A percentile compares a stretch with the other conserved stretches of the same genome.
Evolutionary conservation across 495 filamentous ascomycete genomes (phyloP).

Genomic region (Xylaria venustula): DNA sequence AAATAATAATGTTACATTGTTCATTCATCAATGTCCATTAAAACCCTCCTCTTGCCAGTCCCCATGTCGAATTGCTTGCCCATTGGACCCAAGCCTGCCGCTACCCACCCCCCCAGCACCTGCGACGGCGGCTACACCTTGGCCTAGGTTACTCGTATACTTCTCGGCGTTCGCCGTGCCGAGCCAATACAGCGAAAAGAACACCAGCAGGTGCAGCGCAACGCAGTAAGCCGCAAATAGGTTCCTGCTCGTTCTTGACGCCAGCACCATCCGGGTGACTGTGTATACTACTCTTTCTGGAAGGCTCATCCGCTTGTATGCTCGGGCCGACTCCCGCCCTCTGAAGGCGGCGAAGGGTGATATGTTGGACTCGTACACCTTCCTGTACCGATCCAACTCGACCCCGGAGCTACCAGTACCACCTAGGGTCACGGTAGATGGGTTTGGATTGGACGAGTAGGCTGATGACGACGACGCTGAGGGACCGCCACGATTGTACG

Average conservation of each 20-base stretch:
- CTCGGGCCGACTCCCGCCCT: slow-evolving; percentile 83
- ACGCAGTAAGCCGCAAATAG: slow-evolving; percentile 95
- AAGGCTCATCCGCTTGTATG: slow-evolving; percentile 92
- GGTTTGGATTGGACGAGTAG: slow-evolving; percentile 69
- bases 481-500: slow-evolving; percentile 70
- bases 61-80: slow-evolving; percentile 22
- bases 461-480: slow-evolving; percentile 67
- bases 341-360: slow-evolving; percentile 95
- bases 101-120: slow-evolving; percentile 25
- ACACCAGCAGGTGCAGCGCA: slow-evolving; percentile 81
- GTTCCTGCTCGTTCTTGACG: slow-evolving; percentile 86
- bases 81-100: slow-evolving; percentile 14
- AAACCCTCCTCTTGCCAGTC: slow-evolving; percentile 42
- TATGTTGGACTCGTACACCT: slow-evolving; percentile 91
- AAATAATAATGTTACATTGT: slow-evolving; percentile 1
- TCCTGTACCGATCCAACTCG: slow-evolving; percentile 81
- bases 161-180: slow-evolving; percentile 52
- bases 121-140: slow-evolving; percentile 31
- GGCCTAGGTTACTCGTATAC: slow-evolving; percentile 33
- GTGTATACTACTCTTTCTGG: slow-evolving; percentile 89
- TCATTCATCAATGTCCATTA: slow-evolving; percentile 32
- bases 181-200: slow-evolving; percentile 81
- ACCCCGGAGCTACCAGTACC: slow-evolving; percentile 51
- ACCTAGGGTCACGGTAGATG: slow-evolving; percentile 63
- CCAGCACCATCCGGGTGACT: slow-evolving; percentile 84